Evolutionary conservation across 78 protist species (phyloP), one percentile per base, ranked within the genome.

Genomic region (Protostelium mycophagum): DNA sequence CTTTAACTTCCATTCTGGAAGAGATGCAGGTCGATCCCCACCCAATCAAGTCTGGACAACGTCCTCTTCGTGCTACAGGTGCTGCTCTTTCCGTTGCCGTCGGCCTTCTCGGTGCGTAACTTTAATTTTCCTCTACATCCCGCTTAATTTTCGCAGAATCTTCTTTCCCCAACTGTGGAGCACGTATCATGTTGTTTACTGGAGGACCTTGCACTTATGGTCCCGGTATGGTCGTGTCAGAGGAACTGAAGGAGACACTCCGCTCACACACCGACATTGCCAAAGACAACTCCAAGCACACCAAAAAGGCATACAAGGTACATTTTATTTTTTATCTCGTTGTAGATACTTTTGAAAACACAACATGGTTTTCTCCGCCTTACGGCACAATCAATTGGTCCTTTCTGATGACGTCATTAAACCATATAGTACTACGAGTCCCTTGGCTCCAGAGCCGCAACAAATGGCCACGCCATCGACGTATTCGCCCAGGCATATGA

Each of bases 151-250:
- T 85, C 85, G 0, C 36, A 36, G 90, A 96, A 90, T 87, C 91
- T 34, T 39, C 96, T 1, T 95, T 83, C 88, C 97, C 97, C 28
- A 83, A 86, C 83, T 89, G 94, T 38, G 98, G 96, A 35, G 98
- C 97, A 0, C 92, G 99, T 34, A 88, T 98, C 86, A 91, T 98
- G 97, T 35, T 93, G 31, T 98, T 99, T 84, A 36, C 94, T 23
- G 99, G 98, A 1, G 99, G 99, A 0, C 97, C 99, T 0, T 92
- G 97, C 90, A 98, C 99, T 0, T 39, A 83, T 31, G 99, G 99
- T 35, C 98, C 98, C 1, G 99, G 99, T 36, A 0, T 84, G 38
- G 95, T 95, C 0, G 97, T 95, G 5, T 25, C 88, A 0, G 90
- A 91, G 0, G 95, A 93, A 38, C 63, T 94, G 86, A 83, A 73